phyloP scores from a whole-genome alignment of 2,329 filamentous ascomycete species.

The Ascocoryne sarcoides region DNA sequence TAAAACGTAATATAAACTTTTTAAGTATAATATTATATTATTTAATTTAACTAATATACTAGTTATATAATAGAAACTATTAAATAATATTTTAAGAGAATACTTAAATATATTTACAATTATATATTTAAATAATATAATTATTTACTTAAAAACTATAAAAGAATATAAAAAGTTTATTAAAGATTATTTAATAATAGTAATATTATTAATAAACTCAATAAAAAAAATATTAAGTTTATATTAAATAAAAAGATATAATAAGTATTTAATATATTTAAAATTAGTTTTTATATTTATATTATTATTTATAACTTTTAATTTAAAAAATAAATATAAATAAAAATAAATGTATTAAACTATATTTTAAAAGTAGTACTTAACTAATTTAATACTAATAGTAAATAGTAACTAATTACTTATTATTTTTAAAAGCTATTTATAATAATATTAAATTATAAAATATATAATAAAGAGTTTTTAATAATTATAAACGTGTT shows the following conservation, averaged over 20 bases:
- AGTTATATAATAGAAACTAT: not conserved
- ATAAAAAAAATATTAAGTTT: not conserved
- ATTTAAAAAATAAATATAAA: not conserved
- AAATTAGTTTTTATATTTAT: not conserved
- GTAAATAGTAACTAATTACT: not conserved
- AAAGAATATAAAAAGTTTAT: not conserved
- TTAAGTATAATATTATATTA: not conserved
- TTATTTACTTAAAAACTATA: not conserved
- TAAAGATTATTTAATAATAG: not conserved
- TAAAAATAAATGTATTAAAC: not conserved
- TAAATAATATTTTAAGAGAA: not conserved
- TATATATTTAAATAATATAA: not conserved
- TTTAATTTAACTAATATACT: not conserved
- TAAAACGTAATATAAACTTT: not conserved
- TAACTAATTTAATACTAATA: not conserved
- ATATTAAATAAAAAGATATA: not conserved
- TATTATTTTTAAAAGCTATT: not conserved
- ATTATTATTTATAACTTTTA: not conserved
- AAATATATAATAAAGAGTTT: not conserved
- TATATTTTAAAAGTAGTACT: not conserved
- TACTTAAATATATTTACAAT: not conserved
- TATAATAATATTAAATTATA: not conserved
- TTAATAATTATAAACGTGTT: not conserved
- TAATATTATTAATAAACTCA: not conserved
- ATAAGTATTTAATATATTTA: not conserved